Evolutionary conservation across 805 yeast species (phyloP).

Genomic region (Allodekkera sacchari): DNA sequence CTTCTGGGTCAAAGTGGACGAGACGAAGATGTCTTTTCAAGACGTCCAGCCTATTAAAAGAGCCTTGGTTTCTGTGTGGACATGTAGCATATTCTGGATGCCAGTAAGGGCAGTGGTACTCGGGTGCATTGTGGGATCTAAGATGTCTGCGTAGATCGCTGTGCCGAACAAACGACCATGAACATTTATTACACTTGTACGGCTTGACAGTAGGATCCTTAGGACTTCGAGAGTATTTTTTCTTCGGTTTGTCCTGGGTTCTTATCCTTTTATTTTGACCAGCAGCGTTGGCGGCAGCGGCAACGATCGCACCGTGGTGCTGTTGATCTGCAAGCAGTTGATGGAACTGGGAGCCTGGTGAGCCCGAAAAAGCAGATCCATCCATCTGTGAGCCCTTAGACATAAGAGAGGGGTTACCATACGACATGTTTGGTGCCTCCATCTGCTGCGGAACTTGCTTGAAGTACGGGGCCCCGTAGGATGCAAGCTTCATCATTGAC

Average conservation of each 20-base stretch:
- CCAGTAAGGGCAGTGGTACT: conserved; percentile 70
- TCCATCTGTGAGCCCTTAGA: no score
- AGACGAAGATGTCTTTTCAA: conserved; percentile 62
- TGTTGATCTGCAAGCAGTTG: not conserved
- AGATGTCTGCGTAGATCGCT: conserved; percentile 63
- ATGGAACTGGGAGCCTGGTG: not conserved
- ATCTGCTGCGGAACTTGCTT: conserved; percentile 3
- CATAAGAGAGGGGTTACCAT: not conserved
- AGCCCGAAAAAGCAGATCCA: not conserved
- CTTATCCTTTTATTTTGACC: no score
- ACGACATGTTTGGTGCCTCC: not conserved
- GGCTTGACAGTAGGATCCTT: conserved; percentile 23
- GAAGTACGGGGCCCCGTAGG: conserved; percentile 9
- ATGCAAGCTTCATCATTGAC: not conserved
- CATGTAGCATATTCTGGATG: conserved; percentile 53
- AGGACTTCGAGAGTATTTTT: no score
- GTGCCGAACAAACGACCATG: conserved; percentile 63
- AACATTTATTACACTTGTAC: conserved; percentile 39
- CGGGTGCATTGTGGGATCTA: conserved; percentile 59
- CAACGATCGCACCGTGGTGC: not conserved
- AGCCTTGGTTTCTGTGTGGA: conserved; percentile 64
- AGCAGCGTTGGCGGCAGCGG: conserved; percentile 5
- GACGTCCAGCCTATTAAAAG: conserved; percentile 67
- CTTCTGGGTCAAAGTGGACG: conserved; percentile 52
- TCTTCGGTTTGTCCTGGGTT: no score